These are phyloP conservation scores for Ceratobasidium sp. DNA, from an alignment of 1,284 basidiomycete genomes.

Conservation along the genomic window DNA sequence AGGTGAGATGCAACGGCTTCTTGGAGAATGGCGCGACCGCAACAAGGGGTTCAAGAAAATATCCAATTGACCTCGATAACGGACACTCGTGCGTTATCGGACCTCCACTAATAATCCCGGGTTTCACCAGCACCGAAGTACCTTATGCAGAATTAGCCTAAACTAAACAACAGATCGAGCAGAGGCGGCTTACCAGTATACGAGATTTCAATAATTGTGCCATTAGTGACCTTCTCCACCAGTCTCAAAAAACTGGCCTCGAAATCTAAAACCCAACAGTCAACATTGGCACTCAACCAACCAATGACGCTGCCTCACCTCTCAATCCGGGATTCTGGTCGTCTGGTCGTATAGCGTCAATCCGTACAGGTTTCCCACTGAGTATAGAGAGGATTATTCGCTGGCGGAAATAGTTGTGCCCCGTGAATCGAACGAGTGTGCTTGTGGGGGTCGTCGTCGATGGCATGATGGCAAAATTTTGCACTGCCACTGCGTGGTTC, in stretches of 20 bases:
- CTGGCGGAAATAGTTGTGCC: slow-evolving; percentile 84
- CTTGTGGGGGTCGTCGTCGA: slow-evolving; percentile 22
- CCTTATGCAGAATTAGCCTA: slow-evolving; percentile 56
- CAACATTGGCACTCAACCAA: background rate
- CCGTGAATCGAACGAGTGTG: slow-evolving; percentile 60
- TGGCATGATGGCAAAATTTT: slow-evolving; percentile 21
- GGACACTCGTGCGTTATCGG: slow-evolving; percentile 86
- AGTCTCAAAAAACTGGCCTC: slow-evolving; percentile 91
- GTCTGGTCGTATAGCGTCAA: slow-evolving; percentile 89
- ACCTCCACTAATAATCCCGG: slow-evolving; percentile 91
- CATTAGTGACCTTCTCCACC: slow-evolving; percentile 93
- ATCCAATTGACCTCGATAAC: slow-evolving; percentile 85
- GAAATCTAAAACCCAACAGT: slow-evolving; percentile 66
- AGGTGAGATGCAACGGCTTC: slow-evolving; percentile 78
- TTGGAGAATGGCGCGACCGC: slow-evolving; percentile 95
- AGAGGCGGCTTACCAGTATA: slow-evolving; percentile 73
- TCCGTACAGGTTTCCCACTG: slow-evolving; percentile 84
- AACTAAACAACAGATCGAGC: background rate
- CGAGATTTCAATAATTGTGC: slow-evolving; percentile 94
- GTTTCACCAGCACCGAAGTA: slow-evolving; percentile 88
- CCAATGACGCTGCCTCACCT: slow-evolving; percentile 57
- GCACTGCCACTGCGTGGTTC: slow-evolving; percentile 5
- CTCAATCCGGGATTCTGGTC: slow-evolving; percentile 93
- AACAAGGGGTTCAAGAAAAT: slow-evolving; percentile 90
- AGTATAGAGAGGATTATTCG: slow-evolving; percentile 88